Evolutionary conservation across 805 yeast species (phyloP).

Genomic region (Ogataea paraovalis): DNA sequence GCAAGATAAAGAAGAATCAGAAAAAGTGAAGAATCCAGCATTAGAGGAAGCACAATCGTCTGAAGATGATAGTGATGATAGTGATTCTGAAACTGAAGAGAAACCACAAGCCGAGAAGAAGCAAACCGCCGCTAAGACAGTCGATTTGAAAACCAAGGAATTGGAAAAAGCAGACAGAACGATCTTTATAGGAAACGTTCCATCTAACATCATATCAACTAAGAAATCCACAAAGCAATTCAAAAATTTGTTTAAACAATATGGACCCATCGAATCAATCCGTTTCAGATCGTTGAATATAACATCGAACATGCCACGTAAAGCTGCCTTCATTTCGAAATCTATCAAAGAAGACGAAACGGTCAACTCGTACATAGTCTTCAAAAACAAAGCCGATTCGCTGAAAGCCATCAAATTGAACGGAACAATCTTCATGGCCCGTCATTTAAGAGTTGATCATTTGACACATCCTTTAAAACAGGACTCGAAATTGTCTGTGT

Average conservation of each 20-base stretch:
- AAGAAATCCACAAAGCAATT: constrained; percentile 60
- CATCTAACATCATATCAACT: constrained; percentile 57
- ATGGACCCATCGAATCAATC: constrained; percentile 63
- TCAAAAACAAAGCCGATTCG: constrained; percentile 48
- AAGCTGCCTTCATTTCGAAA: constrained; percentile 82
- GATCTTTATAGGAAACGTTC: constrained; percentile 83
- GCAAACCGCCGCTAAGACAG: constrained; percentile 39
- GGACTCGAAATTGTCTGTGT: constrained; percentile 78
- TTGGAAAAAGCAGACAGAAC: constrained; percentile 80
- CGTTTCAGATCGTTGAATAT: constrained; percentile 92
- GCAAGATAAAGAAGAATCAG: constrained; percentile 23
- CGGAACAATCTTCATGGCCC: constrained; percentile 60
- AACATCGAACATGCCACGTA: constrained; percentile 83
- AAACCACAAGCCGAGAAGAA: constrained; percentile 11
- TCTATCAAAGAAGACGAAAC: constrained; percentile 73
- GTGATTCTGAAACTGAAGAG: constrained; percentile 25
- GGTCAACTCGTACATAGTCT: constrained; percentile 86
- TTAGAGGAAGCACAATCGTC: neutral
- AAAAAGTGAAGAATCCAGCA: constrained; percentile 8
- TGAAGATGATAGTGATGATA: constrained; percentile 11
- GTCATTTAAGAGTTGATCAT: constrained; percentile 87
- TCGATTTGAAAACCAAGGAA: constrained; percentile 67
- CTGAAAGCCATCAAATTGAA: constrained; percentile 49
- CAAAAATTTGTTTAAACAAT: constrained; percentile 53
- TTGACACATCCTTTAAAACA: constrained; percentile 88